Conservation (phyloP, 1,284 basidiomycete genomes). For the Sanghuangporus weigelae region DNA sequence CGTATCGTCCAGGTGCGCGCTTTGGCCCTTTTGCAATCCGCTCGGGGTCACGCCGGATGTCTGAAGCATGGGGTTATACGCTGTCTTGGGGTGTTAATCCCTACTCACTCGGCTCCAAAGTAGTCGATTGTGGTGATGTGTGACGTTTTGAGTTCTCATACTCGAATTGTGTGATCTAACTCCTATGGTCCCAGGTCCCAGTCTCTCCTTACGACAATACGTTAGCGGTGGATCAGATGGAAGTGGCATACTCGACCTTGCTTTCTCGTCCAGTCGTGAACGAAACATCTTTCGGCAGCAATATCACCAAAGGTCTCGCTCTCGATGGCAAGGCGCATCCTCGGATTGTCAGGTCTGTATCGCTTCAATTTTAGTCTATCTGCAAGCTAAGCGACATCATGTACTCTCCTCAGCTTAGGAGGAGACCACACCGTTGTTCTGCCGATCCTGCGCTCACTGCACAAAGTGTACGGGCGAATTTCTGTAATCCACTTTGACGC, state of each 20-base stretch:
- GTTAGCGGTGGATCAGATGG: slow-evolving; percentile 73
- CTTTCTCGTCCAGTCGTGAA: slow-evolving; percentile 46
- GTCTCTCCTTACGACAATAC: slow-evolving; percentile 69
- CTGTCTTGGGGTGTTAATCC: slow-evolving; percentile 67
- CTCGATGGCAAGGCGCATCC: slow-evolving; percentile 57
- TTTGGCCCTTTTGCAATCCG: slow-evolving; percentile 82
- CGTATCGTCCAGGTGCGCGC: slow-evolving; percentile 69
- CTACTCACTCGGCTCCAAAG: slow-evolving; percentile 48
- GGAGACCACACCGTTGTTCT: slow-evolving; percentile 79
- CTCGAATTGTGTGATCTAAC: background rate
- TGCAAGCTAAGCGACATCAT: background rate
- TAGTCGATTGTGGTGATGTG: slow-evolving; percentile 82
- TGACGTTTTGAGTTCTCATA: background rate
- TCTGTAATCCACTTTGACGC: slow-evolving; percentile 82
- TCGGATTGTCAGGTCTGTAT: slow-evolving; percentile 54
- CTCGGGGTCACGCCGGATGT: slow-evolving; percentile 66
- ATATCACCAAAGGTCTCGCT: slow-evolving; percentile 32
- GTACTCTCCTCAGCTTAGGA: slow-evolving; percentile 45
- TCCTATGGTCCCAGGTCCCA: slow-evolving; percentile 45
- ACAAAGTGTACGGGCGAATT: slow-evolving; percentile 70
- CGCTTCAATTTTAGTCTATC: background rate
- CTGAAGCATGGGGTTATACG: slow-evolving; percentile 52
- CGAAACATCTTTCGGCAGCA: slow-evolving; percentile 25
- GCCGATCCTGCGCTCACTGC: slow-evolving; percentile 67
- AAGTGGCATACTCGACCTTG: slow-evolving; percentile 69